Evolutionary conservation across 106 monocot species (phyloP).

Genomic region (Dendrobium chrysotoxum): DNA sequence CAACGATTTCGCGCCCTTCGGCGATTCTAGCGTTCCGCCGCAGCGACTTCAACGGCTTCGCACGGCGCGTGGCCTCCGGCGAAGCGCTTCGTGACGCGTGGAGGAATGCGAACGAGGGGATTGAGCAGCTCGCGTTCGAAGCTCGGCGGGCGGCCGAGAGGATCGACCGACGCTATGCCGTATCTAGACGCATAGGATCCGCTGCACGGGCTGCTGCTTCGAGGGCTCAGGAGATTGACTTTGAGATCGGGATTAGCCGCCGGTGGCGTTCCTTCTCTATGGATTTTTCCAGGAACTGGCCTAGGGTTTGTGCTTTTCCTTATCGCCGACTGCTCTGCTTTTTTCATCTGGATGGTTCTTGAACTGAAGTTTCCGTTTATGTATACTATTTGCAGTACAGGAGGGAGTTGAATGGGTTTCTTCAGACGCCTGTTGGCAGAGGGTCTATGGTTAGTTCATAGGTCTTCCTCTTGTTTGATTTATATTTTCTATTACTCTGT

Average conservation of each 20-base stretch:
- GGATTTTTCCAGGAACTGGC: slow-evolving; percentile 88
- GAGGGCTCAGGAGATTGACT: slow-evolving; percentile 62
- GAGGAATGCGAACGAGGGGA: slow-evolving; percentile 69
- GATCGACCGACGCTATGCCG: slow-evolving; percentile 53
- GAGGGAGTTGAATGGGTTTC: slow-evolving; percentile 49
- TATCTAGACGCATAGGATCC: slow-evolving; percentile 51
- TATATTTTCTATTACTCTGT: not conserved
- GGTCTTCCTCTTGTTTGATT: not conserved
- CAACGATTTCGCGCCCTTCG: not conserved
- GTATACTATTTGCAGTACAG: slow-evolving; percentile 55
- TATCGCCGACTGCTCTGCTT: not conserved
- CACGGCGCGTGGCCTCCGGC: slow-evolving; percentile 52
- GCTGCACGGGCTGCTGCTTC: slow-evolving; percentile 35
- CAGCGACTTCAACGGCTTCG: slow-evolving; percentile 66
- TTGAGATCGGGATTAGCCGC: slow-evolving; percentile 64
- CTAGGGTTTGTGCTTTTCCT: slow-evolving; percentile 48
- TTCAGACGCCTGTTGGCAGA: slow-evolving; percentile 75
- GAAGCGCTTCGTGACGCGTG: slow-evolving; percentile 68
- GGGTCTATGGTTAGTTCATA: slow-evolving; percentile 58
- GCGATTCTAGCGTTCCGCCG: slow-evolving; percentile 50
- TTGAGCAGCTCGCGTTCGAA: slow-evolving; percentile 75
- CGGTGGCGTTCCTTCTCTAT: slow-evolving; percentile 57
- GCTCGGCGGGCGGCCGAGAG: slow-evolving; percentile 59
- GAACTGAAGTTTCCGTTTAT: slow-evolving; percentile 1
- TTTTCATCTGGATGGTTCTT: not conserved